Percentiles rank a stretch among this genome's conserved stretches.
These are phyloP conservation scores for Globisporangium heterothallicum DNA, from an alignment of 352 stramenopile species.

Conservation along the genomic window DNA sequence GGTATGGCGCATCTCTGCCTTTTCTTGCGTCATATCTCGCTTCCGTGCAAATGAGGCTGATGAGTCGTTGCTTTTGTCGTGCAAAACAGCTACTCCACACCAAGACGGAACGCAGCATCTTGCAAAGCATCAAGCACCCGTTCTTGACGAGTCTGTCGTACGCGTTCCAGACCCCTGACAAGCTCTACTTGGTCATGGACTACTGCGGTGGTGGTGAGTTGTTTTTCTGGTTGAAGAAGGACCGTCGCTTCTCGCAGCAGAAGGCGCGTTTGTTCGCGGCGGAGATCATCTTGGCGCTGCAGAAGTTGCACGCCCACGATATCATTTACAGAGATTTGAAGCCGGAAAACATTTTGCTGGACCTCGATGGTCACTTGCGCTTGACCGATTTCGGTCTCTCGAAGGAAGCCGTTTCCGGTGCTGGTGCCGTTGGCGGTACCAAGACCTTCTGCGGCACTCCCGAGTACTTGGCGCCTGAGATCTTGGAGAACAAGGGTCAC, in stretches of 20 bases:
- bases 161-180: constrained; percentile 88
- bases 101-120: constrained; percentile 90
- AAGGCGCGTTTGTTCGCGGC: constrained; percentile 90
- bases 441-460: constrained; percentile 92
- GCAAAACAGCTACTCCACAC: constrained; percentile 75
- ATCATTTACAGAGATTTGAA: constrained; percentile 98
- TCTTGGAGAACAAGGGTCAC: constrained; percentile 92
- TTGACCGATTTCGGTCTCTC: constrained; percentile 95
- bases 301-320: constrained; percentile 91
- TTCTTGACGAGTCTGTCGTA: constrained; percentile 87
- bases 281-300: constrained; percentile 92
- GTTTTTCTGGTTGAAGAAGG: constrained; percentile 95
- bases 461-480: constrained; percentile 94
- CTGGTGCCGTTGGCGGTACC: constrained; percentile 69
- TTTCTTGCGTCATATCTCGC: not conserved
- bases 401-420: constrained; percentile 88
- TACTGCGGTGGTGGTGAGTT: constrained; percentile 93
- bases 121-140: constrained; percentile 91
- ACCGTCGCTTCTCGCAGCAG: constrained; percentile 90
- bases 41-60: not conserved
- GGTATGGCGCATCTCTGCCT: constrained; percentile 11
- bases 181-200: constrained; percentile 93
- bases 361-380: constrained; percentile 91
- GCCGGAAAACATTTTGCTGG: constrained; percentile 94
- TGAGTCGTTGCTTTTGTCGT: not conserved